Conservation (phyloP, 306 rosid genomes). For the Prunus persica region DNA sequence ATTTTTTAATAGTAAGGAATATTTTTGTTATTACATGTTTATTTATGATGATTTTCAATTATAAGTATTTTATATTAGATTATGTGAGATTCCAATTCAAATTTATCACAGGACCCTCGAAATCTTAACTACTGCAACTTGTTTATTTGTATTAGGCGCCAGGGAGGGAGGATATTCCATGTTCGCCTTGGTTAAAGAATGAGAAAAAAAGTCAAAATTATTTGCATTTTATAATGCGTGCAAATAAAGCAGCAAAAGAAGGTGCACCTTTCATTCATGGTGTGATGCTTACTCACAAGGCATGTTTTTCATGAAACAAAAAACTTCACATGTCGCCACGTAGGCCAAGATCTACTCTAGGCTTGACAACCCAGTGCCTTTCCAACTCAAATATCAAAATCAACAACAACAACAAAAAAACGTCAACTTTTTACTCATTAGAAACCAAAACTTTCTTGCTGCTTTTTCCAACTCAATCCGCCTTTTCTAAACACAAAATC, state of each 20-base stretch:
- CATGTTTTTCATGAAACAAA: slow-evolving; percentile 10
- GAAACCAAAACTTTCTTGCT: slow-evolving; percentile 35
- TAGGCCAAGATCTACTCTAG: slow-evolving; percentile 26
- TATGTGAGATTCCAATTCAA: rapidly evolving
- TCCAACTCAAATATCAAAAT: slow-evolving; percentile 50
- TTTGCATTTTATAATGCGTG: too few relatives aligned
- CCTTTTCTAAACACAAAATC: slow-evolving; percentile 50
- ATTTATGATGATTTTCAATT: too few relatives aligned
- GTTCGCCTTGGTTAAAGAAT: too few relatives aligned
- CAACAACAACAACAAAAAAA: slow-evolving; percentile 30
- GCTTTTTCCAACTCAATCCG: slow-evolving; percentile 41
- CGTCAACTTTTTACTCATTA: slow-evolving; percentile 46
- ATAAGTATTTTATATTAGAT: too few relatives aligned
- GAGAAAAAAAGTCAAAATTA: too few relatives aligned
- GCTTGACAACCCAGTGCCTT: slow-evolving; percentile 39
- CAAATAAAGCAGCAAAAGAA: neutral
- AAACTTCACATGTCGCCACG: slow-evolving; percentile 32
- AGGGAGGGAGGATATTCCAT: too few relatives aligned
- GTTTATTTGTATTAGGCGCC: too few relatives aligned
- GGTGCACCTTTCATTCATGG: slow-evolving; percentile 2
- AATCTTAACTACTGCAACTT: too few relatives aligned
- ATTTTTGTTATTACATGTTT: too few relatives aligned
- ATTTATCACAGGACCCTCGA: rapidly evolving
- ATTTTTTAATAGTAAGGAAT: too few relatives aligned
- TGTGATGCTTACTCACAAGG: neutral